phyloP scores from a whole-genome alignment of 805 yeast species.

The Candida methanosorbosa region DNA sequence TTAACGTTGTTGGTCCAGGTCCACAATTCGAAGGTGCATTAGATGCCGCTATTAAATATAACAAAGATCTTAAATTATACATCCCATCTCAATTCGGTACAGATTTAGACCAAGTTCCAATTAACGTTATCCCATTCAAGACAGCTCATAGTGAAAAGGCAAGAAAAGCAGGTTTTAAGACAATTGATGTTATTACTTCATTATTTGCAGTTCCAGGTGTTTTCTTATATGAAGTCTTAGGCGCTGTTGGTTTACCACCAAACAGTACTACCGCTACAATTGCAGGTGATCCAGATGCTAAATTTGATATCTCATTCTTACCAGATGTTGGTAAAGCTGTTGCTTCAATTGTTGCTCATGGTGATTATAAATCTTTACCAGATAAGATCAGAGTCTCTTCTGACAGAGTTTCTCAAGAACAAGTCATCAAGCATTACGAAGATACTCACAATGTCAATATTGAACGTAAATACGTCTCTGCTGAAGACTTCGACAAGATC shows the following conservation, averaged over 20 bases:
- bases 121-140: slow-evolving; percentile 19
- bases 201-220: slow-evolving; percentile 29
- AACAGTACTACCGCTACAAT: slow-evolving; percentile 25
- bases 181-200: slow-evolving; percentile 33
- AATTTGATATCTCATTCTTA: slow-evolving; percentile 27
- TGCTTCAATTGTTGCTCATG: slow-evolving; percentile 29
- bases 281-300: slow-evolving; percentile 31
- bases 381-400: slow-evolving; percentile 35
- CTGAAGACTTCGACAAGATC: slow-evolving; percentile 23
- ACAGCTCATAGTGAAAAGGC: slow-evolving; percentile 27
- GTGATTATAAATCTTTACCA: slow-evolving; percentile 30
- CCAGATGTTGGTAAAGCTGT: slow-evolving; percentile 36
- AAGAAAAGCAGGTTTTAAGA: slow-evolving; percentile 37
- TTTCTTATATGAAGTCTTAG: slow-evolving; percentile 26
- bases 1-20: slow-evolving; percentile 32
- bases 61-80: slow-evolving; percentile 37
- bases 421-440: slow-evolving; percentile 33
- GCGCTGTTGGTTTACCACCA: slow-evolving; percentile 29
- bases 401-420: slow-evolving; percentile 28
- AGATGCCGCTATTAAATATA: slow-evolving; percentile 30
- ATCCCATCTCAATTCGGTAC: slow-evolving; percentile 57
- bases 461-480: slow-evolving; percentile 22
- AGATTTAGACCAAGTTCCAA: slow-evolving; percentile 24
- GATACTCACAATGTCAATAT: slow-evolving; percentile 26
- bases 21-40: slow-evolving; percentile 25